phyloP scores from a whole-genome alignment of 2,329 filamentous ascomycete genomes.

The Furcasterigmium furcatum region DNA sequence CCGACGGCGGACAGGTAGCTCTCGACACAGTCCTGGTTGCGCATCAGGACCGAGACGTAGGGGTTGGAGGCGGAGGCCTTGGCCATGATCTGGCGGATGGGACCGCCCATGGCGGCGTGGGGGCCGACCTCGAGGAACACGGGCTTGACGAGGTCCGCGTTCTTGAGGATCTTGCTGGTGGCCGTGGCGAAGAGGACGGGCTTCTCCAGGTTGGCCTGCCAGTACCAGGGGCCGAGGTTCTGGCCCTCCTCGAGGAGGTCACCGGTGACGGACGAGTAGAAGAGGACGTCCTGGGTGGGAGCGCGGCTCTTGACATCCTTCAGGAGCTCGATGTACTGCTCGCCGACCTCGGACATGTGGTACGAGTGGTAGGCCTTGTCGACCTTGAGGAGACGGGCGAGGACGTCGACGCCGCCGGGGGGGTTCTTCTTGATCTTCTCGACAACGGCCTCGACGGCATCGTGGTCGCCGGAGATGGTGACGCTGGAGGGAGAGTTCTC shows the following conservation, averaged over 20 bases:
- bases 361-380: constrained; percentile 40
- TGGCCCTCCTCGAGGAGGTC: neutral
- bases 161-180: constrained; percentile 27
- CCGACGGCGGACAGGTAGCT: constrained; percentile 40
- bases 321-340: neutral
- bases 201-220: constrained; percentile 39
- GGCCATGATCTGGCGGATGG: constrained; percentile 47
- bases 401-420: constrained; percentile 18
- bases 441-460: constrained; percentile 19
- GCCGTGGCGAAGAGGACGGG: constrained; percentile 42
- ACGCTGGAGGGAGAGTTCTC: constrained; percentile 24
- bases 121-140: constrained; percentile 47
- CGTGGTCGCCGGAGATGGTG: constrained; percentile 19
- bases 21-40: constrained; percentile 46
- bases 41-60: constrained; percentile 44
- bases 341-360: constrained; percentile 12
- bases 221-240: constrained; percentile 33
- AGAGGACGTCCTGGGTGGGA: neutral
- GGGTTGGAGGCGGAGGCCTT: constrained; percentile 35
- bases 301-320: neutral
- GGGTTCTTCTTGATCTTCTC: constrained; percentile 18
- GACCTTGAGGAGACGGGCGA: constrained; percentile 28
- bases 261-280: constrained; percentile 6
- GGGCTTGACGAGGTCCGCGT: constrained; percentile 12
- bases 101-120: constrained; percentile 45